Percentiles rank a stretch among this genome's conserved stretches.
Conservation (phyloP, 2,329 filamentous ascomycete genomes). For the Apiospora aurea region DNA sequence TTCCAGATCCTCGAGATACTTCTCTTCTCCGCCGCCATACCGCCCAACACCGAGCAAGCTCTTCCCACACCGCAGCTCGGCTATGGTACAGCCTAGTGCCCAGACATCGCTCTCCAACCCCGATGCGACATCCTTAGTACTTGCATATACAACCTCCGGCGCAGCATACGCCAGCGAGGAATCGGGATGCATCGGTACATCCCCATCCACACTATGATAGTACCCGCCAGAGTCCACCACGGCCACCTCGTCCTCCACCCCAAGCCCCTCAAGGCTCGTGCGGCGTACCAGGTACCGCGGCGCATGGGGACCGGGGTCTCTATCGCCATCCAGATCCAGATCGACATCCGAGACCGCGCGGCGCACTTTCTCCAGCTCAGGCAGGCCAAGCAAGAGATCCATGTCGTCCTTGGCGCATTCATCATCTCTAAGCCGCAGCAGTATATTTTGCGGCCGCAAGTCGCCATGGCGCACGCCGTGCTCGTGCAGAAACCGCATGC, state of each 20-base stretch:
- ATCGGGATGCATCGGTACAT: not conserved
- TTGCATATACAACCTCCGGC: conserved; percentile 1
- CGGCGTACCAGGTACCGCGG: conserved; percentile 9
- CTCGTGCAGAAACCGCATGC: conserved; percentile 5
- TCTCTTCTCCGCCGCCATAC: conserved; percentile 5
- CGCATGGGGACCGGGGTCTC: conserved; percentile 8
- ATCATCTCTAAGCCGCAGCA: conserved; percentile 23
- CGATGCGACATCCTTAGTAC: not conserved
- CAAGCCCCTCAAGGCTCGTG: conserved; percentile 9
- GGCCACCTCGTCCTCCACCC: not conserved
- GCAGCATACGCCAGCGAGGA: not conserved
- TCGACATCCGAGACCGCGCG: not conserved
- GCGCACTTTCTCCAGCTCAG: conserved; percentile 15
- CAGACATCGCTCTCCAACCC: not conserved
- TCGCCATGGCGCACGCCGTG: conserved; percentile 23
- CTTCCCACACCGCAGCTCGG: conserved; percentile 6
- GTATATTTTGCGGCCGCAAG: conserved; percentile 14
- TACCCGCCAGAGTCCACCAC: not conserved
- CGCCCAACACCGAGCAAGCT: not conserved
- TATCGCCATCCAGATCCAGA: not conserved
- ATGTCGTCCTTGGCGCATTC: conserved; percentile 13
- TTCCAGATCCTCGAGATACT: conserved; percentile 16
- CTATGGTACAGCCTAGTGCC: conserved; percentile 7
- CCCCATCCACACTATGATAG: not conserved
- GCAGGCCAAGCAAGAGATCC: conserved; percentile 11